phyloP scores from a whole-genome alignment of 495 filamentous ascomycete genomes.

The Cryomyces minteri region DNA sequence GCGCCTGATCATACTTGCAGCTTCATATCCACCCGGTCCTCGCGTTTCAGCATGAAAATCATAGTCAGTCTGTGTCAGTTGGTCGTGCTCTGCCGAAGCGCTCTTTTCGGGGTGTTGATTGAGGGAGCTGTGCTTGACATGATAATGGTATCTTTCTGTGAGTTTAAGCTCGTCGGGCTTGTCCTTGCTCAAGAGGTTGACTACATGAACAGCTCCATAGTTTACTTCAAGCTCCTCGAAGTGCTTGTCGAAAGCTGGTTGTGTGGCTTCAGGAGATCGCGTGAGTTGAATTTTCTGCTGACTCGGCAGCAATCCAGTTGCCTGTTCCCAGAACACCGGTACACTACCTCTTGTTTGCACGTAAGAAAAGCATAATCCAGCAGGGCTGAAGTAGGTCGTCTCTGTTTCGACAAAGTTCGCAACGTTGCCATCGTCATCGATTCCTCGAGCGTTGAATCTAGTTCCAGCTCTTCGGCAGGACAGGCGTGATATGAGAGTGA shows the following conservation, averaged over 20 bases:
- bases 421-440: conserved; percentile 93
- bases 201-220: conserved; percentile 78
- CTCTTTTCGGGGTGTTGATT: conserved; percentile 26
- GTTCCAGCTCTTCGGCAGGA: conserved; percentile 88
- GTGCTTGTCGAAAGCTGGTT: conserved; percentile 90
- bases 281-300: conserved; percentile 93
- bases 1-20: conserved; percentile 56
- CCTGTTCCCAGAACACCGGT: conserved; percentile 94
- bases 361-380: conserved; percentile 74
- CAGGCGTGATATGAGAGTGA: conserved; percentile 81
- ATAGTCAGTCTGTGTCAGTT: conserved; percentile 66
- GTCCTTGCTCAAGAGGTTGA: conserved; percentile 79
- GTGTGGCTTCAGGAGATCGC: conserved; percentile 73
- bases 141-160: conserved; percentile 55
- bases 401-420: conserved; percentile 77
- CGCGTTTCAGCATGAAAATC: conserved; percentile 93
- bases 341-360: conserved; percentile 83
- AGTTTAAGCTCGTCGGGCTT: conserved; percentile 73
- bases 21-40: conserved; percentile 72
- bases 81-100: conserved; percentile 31
- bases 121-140: conserved; percentile 50
- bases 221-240: conserved; percentile 64
- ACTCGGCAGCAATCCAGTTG: conserved; percentile 66
- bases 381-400: conserved; percentile 53
- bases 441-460: conserved; percentile 86